Conservation (phyloP, 2,329 filamentous ascomycete species). For the Chaetomium sp. region DNA sequence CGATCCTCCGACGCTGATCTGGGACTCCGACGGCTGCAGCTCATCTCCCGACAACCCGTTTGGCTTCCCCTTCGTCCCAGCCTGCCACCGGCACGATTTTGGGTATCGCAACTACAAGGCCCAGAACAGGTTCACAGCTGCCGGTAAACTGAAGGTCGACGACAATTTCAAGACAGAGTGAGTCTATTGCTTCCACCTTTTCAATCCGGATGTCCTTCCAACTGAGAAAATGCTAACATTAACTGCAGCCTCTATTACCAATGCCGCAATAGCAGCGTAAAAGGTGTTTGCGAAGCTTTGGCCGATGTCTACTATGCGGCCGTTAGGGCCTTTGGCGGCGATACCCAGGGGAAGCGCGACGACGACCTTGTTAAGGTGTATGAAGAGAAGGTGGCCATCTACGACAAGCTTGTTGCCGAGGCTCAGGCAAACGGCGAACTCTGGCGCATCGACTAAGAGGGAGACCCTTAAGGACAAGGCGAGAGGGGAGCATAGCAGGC, state of each 20-base stretch:
- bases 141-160: conserved; percentile 50
- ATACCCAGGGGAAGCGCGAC: conserved; percentile 38
- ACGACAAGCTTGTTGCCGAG: conserved; percentile 42
- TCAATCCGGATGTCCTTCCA: not conserved
- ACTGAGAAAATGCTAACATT: not conserved
- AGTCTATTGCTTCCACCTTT: conserved; percentile 23
- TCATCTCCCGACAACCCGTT: conserved; percentile 48
- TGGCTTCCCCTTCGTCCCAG: conserved; percentile 47
- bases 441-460: conserved; percentile 25
- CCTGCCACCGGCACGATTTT: conserved; percentile 59
- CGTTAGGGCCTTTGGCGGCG: conserved; percentile 44
- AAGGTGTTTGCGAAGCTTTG: conserved; percentile 39
- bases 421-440: conserved; percentile 42
- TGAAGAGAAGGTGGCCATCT: conserved; percentile 41
- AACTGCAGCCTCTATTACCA: conserved; percentile 42
- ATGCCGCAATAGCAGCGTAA: conserved; percentile 36
- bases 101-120: conserved; percentile 56
- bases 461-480: too few species aligned
- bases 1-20: conserved; percentile 45
- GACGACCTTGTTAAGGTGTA: conserved; percentile 39
- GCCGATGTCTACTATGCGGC: conserved; percentile 48
- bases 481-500: too few species aligned
- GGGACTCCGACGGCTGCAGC: conserved; percentile 49
- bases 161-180: conserved; percentile 52
- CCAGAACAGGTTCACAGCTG: conserved; percentile 51